A percentile compares a stretch with the other conserved stretches of the same genome.
Evolutionary conservation across 768 basidiomycete genomes (phyloP).

Genomic region (Flagelloscypha sp.): DNA sequence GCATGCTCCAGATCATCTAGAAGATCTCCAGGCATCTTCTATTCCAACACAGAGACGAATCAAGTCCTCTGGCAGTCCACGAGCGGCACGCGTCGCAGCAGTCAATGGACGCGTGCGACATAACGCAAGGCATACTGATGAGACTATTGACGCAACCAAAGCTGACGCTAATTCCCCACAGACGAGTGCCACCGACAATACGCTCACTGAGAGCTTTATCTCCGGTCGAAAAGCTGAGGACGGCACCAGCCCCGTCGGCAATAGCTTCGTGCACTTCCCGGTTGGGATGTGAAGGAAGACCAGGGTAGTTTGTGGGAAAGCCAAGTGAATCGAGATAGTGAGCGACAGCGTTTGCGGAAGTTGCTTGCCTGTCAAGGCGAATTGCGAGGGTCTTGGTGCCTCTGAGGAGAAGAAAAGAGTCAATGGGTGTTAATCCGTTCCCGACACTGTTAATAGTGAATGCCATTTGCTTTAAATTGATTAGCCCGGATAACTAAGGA

Average conservation of each 20-base stretch:
- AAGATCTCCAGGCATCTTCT: slow-evolving; percentile 87
- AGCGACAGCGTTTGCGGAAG: slow-evolving; percentile 75
- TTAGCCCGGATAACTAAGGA: slow-evolving; percentile 5
- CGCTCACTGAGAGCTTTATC: slow-evolving; percentile 85
- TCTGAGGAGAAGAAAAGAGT: slow-evolving; percentile 91
- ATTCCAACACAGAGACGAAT: slow-evolving; percentile 98
- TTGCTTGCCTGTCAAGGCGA: slow-evolving; percentile 91
- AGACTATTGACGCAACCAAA: slow-evolving; percentile 97
- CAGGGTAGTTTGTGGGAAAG: slow-evolving; percentile 90
- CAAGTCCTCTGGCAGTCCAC: slow-evolving; percentile 96
- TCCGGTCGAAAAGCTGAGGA: slow-evolving; percentile 90
- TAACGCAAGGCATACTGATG: slow-evolving; percentile 98
- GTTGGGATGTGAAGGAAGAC: slow-evolving; percentile 73
- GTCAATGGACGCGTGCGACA: slow-evolving; percentile 99
- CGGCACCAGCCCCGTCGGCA: slow-evolving; percentile 87
- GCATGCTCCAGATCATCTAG: slow-evolving; percentile 93
- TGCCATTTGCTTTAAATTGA: slow-evolving; percentile 58
- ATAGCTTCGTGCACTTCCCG: slow-evolving; percentile 86
- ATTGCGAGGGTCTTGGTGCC: slow-evolving; percentile 95
- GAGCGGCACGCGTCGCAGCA: slow-evolving; percentile 89
- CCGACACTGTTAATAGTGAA: slow-evolving; percentile 92
- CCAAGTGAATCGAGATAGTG: slow-evolving; percentile 78
- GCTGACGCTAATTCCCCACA: slow-evolving; percentile 97
- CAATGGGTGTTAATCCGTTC: slow-evolving; percentile 90
- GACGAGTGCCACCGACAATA: slow-evolving; percentile 83